Base-by-base conservation (phyloP, 495 filamentous ascomycete species). In the Jackrogersella minutella region DNA sequence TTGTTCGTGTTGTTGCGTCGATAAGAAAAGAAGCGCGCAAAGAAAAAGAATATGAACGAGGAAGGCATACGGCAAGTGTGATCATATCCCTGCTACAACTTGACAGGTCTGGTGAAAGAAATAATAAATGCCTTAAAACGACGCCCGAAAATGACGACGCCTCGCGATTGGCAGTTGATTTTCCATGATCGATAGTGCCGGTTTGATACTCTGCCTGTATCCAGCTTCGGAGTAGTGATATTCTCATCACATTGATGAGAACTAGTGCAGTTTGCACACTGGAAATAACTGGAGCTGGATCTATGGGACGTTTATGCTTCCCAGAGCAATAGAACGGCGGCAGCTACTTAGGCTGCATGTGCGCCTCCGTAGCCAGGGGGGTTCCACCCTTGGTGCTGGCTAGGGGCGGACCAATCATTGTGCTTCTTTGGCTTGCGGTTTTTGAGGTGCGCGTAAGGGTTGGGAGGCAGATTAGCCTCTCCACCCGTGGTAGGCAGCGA, bases 181-280 rank as follows among this genome's bases (percentile, higher is more conserved):
- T 7, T 30, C 26, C 7, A 30, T 30, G 7, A 30, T 30, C 7
- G 26, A 30, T 30, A 30, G 26, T 30, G 26, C 26, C 7, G 26
- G 7, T 30, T 30, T 7, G 7, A 30, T 30, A 30, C 26, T 30
- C 26, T 3, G 26, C 26, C 3, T 3, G 26, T 30, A 30, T 30
- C 7, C 44, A 54, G 5, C 43, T 53, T 47, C 30, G 19, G 36
- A 26, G 49, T 30, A 43, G 43, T n/a, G n/a, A n/a, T n/a, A 54
- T 1, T 44, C n/a, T 63, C 70, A 71, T 60, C 73, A 75, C 70
- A 47, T 71, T 73, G 68, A 71, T 71, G 71, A 56, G 60, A 41
- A 55, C 16, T 52, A 43, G 49, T 43, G 28, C 60, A 51, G 40
- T 40, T 59, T 21, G 66, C 62, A 59, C 43, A 39, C 14, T 62